phyloP scores from a whole-genome alignment of 441 rosid species.

The Pelargonium fulgidum region DNA sequence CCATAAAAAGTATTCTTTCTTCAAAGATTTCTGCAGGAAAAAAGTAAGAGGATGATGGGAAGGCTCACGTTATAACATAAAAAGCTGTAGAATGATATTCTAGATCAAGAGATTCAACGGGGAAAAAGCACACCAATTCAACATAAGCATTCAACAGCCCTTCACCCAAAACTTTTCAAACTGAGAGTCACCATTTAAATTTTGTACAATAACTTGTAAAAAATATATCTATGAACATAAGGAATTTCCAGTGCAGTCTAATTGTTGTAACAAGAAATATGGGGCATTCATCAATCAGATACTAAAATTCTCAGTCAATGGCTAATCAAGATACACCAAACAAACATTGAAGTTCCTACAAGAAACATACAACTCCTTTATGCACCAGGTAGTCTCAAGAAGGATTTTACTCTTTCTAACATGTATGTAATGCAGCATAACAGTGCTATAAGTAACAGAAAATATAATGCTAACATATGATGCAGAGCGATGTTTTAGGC shows the following conservation, averaged over 20 bases:
- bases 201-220: neutral
- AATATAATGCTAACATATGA: neutral
- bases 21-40: slow-evolving; percentile 69
- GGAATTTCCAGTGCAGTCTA: neutral
- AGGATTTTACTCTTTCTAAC: neutral
- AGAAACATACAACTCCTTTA: slow-evolving; percentile 5
- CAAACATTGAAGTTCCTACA: slow-evolving; percentile 1
- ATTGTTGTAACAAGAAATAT: neutral
- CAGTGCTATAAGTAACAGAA: slow-evolving; percentile 3
- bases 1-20: slow-evolving; percentile 81
- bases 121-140: neutral
- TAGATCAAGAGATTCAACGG: neutral
- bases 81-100: neutral
- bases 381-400: neutral
- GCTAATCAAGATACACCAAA: slow-evolving; percentile 3
- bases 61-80: neutral
- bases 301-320: neutral
- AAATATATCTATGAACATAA: neutral
- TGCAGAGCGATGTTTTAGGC: no score
- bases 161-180: slow-evolving; percentile 1
- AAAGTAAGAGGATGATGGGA: slow-evolving; percentile 1
- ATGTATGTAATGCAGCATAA: neutral
- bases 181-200: neutral
- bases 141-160: neutral
- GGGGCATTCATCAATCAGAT: neutral